Base-by-base conservation (phyloP, 2,329 filamentous ascomycete genomes). In the Pseudopithomyces chartarum region DNA sequence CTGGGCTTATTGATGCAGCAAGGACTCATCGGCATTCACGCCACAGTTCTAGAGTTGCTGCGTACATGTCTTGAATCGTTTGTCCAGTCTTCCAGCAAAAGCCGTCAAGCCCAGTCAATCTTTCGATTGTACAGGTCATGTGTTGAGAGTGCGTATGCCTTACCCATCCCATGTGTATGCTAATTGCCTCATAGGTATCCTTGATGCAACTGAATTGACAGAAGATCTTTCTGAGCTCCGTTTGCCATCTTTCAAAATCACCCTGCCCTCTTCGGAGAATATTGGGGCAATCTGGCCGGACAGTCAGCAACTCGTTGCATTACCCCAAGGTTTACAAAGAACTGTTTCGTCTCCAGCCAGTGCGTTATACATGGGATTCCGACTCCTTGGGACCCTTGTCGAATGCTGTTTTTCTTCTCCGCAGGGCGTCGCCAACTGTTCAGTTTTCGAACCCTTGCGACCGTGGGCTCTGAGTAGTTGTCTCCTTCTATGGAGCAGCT, bases 1-100 rank as follows among this genome's bases (percentile, higher is more conserved):
- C 69, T 86, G 48, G 75, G 78, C 33, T 63, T 86, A 38, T 72
- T 81, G 44, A 75, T 76, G 42, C 71, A 73, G 49, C 74, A 76
- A 55, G 75, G 76, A 34, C 76, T 79, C 55, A 68, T 76, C 23
- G 59, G 63, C 19, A 65, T 85, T 10, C 76, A 78, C 47, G 65
- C 77, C 22, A 73, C 74, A 56, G 60, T 74, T 6, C 59, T 62
- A 13, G 60, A 67, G 15, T 60, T 81, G 39, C 65, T 82, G n/a
- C 58, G 60, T 22, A 69, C 70, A 2, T 74, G 75, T 66, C 54
- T 80, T 43, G 58, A 57, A 39, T 64, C 73, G 67, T 61, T 80
- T 63, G 48, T 71, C 61, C 61, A 73, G 15, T 74, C 71, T 4
- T 60, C 69, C 19, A 64, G 71, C 23, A 59, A 73, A 8, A 78